Percentiles rank a stretch among this genome's conserved stretches.
Conservation (phyloP, 306 rosid genomes). For the Glycine latifolia region DNA sequence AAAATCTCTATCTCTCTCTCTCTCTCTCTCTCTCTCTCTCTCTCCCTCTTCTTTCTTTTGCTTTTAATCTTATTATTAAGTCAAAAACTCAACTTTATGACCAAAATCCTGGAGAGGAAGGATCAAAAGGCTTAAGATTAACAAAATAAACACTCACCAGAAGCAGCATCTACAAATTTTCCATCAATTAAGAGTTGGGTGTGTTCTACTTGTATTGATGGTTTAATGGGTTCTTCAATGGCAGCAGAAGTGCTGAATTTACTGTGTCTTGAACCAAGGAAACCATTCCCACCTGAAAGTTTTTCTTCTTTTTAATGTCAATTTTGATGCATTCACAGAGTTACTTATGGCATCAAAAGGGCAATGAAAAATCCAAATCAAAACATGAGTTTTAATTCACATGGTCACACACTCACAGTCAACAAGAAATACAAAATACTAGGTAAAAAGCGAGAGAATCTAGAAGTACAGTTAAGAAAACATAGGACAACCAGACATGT, state of each 20-base stretch:
- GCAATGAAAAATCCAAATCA: constrained; percentile 1
- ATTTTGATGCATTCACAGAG: background rate
- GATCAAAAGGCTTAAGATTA: constrained; percentile 1
- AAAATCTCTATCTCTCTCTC: background rate
- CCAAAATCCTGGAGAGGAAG: background rate
- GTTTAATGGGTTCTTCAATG: constrained; percentile 68
- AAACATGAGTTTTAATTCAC: constrained; percentile 19
- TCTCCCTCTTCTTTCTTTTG: background rate
- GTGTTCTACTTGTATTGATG: constrained; percentile 59
- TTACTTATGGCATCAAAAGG: background rate
- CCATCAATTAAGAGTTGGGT: constrained; percentile 83
- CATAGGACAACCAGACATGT: background rate
- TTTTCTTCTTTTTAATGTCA: background rate
- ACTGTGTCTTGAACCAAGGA: constrained; percentile 44
- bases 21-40: background rate
- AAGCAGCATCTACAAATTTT: constrained; percentile 80
- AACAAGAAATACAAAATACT: background rate
- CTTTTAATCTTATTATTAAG: background rate
- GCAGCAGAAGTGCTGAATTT: constrained; percentile 73
- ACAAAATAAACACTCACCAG: constrained; percentile 60
- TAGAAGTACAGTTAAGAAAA: constrained; percentile 10
- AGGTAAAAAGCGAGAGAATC: constrained; percentile 22
- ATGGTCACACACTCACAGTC: background rate
- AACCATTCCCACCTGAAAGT: constrained; percentile 61
- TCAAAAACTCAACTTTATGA: constrained; percentile 3